Base-by-base conservation (phyloP, 345 rosid species). In the Heritiera littoralis region DNA sequence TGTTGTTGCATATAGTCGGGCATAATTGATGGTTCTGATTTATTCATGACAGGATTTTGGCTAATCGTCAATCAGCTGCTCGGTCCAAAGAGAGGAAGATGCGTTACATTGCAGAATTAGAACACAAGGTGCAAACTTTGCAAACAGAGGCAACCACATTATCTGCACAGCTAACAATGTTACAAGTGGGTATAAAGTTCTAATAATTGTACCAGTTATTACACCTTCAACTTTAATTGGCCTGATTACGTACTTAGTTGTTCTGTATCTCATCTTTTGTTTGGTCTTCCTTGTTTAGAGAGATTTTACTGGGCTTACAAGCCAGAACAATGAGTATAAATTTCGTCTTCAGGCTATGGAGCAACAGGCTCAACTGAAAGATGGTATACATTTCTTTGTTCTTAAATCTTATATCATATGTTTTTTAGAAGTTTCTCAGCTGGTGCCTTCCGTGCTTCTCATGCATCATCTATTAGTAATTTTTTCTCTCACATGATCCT, bases 71-170 rank as follows among this genome's bases (percentile, higher is more conserved):
- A 38, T 92, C 97, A 71, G 97, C 97, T 83, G 92, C 97, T 17
- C 92, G 97, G 6, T 94, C 96, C 15, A 94, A 94, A 85, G 96
- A 94, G 88, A 81, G 96, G 80, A 92, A 94, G 84, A 90, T 90
- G 77, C 83, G 87, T 13, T 91, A 94, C 80, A 90, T 90, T 75
- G 74, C 85, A 23, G 97, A 94, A 81, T 85, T 94, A 68, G 98
- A 94, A 75, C 90, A 93, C 77, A 94, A 92, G 84, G 98, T 92
- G 76, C 96, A 94, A 80, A 90, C 93, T 7, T 88, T 94, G 84
- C 93, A 91, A 87, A 88, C 93, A 23, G 97, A 92, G 80, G 92
- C 96, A 41, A 91, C 94, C 63, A 90, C 97, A 9, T 89, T 94
- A 61, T 90, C 93, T 66, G 92, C 98, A 72, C 95, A 92, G 86